Evolutionary conservation across 2,329 filamentous ascomycete species (phyloP).

Genomic region (Boeremia lycopersici): DNA sequence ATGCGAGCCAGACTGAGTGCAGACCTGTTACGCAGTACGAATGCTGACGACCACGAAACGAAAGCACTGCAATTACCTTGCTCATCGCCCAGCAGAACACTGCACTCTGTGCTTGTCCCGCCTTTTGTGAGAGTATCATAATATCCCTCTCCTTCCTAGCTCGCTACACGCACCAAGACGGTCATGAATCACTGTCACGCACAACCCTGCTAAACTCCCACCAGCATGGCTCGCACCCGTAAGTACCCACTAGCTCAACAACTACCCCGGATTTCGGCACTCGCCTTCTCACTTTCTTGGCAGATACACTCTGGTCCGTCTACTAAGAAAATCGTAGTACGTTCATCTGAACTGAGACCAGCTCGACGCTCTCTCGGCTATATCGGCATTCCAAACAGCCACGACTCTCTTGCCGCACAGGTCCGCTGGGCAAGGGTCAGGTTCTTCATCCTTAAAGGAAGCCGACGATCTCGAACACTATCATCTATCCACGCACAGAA

Average conservation of each 20-base stretch:
- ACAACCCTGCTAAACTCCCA: not conserved
- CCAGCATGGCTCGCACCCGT: constrained; percentile 25
- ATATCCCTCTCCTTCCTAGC: not conserved
- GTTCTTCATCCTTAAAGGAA: constrained; percentile 2
- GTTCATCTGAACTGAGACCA: not conserved
- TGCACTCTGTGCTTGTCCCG: not conserved
- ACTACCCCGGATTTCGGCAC: not conserved
- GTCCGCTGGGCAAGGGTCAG: constrained; percentile 21
- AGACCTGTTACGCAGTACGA: not conserved
- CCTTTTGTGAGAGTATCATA: not conserved
- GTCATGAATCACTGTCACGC: not conserved
- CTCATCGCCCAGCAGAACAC: not conserved
- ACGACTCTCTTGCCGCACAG: constrained; percentile 25
- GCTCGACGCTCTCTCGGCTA: constrained; percentile 20
- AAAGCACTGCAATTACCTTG: not conserved
- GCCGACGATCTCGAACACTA: not conserved
- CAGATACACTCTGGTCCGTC: not conserved
- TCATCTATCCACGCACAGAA: not conserved
- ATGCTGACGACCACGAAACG: not conserved
- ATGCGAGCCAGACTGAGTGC: not conserved
- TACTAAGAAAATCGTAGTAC: constrained; percentile 12
- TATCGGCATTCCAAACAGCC: constrained; percentile 24
- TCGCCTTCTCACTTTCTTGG: not conserved
- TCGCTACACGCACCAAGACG: not conserved
- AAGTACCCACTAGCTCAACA: constrained; percentile 9